phyloP scores from a whole-genome alignment of 1,139 yeast species.

The Suhomyces panamericanus region DNA sequence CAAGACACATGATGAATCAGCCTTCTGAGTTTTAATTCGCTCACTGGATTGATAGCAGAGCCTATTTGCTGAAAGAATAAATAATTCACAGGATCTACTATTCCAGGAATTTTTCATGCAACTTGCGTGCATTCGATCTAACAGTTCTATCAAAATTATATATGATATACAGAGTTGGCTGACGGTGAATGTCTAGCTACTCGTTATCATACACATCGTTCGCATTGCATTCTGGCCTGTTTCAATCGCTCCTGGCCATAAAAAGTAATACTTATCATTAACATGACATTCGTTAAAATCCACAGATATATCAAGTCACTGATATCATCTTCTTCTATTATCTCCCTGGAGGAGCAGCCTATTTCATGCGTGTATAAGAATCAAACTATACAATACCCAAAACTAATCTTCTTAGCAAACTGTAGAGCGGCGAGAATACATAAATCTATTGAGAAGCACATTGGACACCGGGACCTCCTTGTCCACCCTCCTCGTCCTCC shows the following conservation, averaged over 20 bases:
- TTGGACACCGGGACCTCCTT: constrained; percentile 77
- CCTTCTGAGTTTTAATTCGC: no score
- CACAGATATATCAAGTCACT: no score
- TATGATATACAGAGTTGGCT: background rate
- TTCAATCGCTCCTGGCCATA: no score
- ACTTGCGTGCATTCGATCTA: no score
- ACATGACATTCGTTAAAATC: no score
- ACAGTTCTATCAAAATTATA: background rate
- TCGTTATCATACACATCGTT: background rate
- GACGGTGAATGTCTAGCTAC: background rate
- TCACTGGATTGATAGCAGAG: no score
- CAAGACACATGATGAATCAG: no score
- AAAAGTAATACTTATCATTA: no score
- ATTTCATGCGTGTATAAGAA: constrained; percentile 8
- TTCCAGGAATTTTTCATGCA: background rate
- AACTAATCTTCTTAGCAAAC: constrained; percentile 1
- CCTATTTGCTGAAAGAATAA: no score
- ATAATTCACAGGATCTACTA: no score
- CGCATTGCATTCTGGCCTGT: no score
- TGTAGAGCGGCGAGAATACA: constrained; percentile 2
- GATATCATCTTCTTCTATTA: no score
- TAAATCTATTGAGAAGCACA: constrained; percentile 73
- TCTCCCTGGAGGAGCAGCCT: constrained; percentile 1
- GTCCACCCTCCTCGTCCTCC: constrained; percentile 63
- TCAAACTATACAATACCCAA: constrained; percentile 8